A percentile compares a stretch with the other conserved stretches of the same genome.
These are phyloP conservation scores for Trypanosomatidae sp. DNA, from an alignment of 208 protist species.

Conservation along the genomic window DNA sequence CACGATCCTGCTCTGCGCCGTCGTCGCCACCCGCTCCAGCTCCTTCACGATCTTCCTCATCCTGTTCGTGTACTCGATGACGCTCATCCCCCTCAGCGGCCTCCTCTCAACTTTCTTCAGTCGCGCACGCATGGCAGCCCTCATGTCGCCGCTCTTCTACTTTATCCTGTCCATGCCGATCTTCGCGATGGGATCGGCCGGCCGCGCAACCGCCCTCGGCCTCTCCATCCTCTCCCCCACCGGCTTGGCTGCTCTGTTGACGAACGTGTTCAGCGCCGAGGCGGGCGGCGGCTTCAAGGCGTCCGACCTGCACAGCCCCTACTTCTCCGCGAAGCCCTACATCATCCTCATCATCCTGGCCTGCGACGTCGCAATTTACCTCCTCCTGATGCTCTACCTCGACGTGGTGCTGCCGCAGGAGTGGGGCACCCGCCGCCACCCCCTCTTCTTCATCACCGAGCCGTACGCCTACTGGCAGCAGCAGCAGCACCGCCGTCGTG, in stretches of 20 bases:
- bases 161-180: conserved; percentile 34
- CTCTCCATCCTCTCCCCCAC: conserved; percentile 57
- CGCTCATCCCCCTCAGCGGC: conserved; percentile 44
- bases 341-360: conserved; percentile 29
- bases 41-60: conserved; percentile 53
- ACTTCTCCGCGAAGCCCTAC: conserved; percentile 25
- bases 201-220: conserved; percentile 8
- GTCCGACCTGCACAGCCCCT: conserved; percentile 23
- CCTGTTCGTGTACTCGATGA: conserved; percentile 52
- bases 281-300: conserved; percentile 33
- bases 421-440: conserved; percentile 50
- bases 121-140: conserved; percentile 51
- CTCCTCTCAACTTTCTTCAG: conserved; percentile 67
- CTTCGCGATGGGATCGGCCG: conserved; percentile 30
- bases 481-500: not conserved
- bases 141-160: conserved; percentile 68
- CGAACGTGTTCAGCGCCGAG: conserved; percentile 32
- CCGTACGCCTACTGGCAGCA: not conserved
- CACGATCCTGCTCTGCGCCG: conserved; percentile 48
- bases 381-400: conserved; percentile 59
- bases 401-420: conserved; percentile 65
- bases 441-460: conserved; percentile 64
- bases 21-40: conserved; percentile 38
- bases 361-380: conserved; percentile 43
- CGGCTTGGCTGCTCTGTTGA: conserved; percentile 36